Evolutionary conservation across 352 stramenopile genomes (phyloP), one percentile per base, ranked within the genome.

Genomic region (Phytophthora fragariaefolia): DNA sequence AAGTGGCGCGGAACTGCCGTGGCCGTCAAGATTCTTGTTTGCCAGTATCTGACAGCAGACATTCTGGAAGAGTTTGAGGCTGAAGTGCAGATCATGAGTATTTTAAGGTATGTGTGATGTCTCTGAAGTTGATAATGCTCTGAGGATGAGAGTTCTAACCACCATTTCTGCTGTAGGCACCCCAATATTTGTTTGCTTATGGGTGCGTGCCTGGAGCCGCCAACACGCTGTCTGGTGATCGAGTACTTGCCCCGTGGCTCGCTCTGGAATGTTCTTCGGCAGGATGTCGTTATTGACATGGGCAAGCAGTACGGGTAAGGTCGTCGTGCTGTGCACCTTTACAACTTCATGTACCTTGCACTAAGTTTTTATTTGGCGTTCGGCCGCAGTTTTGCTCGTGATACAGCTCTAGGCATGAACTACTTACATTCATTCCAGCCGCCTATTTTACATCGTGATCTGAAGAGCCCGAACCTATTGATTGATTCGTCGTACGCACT

Each of bases 51-150:
- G 34, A 95, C 86, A 1, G 71, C 77, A n/a, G 88, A 96, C 47
- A 90, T 96, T 28, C 63, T 96, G 36, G 86, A 93, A 73, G 87
- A 96, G 51, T 96, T 96, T 45, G 87, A 94, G 58, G 90, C 87
- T 1, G 87, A 96, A 69, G 87, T 96, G 58, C 84, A 96, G 78
- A 93, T 96, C 71, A 96, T 96, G 87, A 96, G 85, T 71, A 93
- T 95, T 43, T 70, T 95, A 62, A 76, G 87, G 87, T 95, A 77
- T 24, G 34, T 10, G 30, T 48, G 54, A 4, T 3, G 56, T 32
- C 17, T 23, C 12, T 38, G 12, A 7, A 38, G 9, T 7, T 12
- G 30, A 13, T 38, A 5, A 1, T 61, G n/a, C 28, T 46, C 26
- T 51, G 32, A 52, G 20, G 24, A 32, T 18, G 23, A 17, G 34